Conservation (phyloP, 768 basidiomycete genomes). For the Phaeolepiota aurea region DNA sequence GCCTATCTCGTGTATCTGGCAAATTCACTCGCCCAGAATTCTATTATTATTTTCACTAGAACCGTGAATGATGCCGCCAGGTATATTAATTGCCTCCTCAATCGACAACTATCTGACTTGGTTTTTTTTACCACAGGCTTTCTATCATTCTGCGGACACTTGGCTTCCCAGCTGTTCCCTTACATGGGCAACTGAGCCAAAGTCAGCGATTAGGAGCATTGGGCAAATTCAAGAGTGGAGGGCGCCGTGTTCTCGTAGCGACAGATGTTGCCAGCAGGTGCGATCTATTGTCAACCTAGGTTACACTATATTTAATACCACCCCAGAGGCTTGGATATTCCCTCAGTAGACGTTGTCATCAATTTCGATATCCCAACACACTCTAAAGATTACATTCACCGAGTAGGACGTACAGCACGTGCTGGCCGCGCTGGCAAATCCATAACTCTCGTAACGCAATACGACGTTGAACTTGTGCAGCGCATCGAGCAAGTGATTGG, state of each 20-base stretch:
- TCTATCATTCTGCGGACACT: conserved; percentile 85
- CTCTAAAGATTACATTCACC: conserved; percentile 98
- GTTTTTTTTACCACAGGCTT: conserved; percentile 43
- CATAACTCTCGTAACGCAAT: conserved; percentile 96
- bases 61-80: conserved; percentile 91
- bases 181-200: conserved; percentile 93
- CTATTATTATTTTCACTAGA: conserved; percentile 92
- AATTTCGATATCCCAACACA: conserved; percentile 98
- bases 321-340: conserved; percentile 85
- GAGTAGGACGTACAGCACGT: conserved; percentile 95
- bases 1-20: conserved; percentile 82
- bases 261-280: conserved; percentile 94
- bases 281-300: conserved; percentile 16
- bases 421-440: conserved; percentile 97
- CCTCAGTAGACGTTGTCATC: conserved; percentile 91
- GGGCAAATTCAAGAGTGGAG: conserved; percentile 92
- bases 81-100: conserved; percentile 24
- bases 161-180: conserved; percentile 90
- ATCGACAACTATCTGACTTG: background rate
- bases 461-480: conserved; percentile 94
- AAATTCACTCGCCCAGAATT: conserved; percentile 85
- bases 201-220: conserved; percentile 89
- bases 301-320: conserved; percentile 1
- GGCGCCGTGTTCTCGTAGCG: conserved; percentile 85
- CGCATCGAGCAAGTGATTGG: conserved; percentile 89